phyloP scores from a whole-genome alignment of 1,139 yeast species.

The Lodderomyces theae region DNA sequence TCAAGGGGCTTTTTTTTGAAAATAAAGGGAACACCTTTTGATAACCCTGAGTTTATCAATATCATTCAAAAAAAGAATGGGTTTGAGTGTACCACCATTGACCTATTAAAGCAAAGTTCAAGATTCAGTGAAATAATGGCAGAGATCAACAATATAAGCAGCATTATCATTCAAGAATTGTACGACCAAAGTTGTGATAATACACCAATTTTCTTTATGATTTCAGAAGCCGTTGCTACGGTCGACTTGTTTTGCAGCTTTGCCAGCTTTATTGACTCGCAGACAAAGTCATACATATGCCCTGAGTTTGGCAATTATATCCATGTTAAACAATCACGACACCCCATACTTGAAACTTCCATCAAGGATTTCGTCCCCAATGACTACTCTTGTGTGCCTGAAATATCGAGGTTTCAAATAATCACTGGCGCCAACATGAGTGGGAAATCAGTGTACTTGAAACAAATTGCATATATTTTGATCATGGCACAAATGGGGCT shows the following conservation, averaged over 20 bases:
- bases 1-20: constrained; percentile 38
- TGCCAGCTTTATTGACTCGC: constrained; percentile 22
- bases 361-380: constrained; percentile 32
- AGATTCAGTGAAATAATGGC: constrained; percentile 35
- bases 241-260: constrained; percentile 40
- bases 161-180: constrained; percentile 32
- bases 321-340: constrained; percentile 32
- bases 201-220: constrained; percentile 37
- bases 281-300: constrained; percentile 23
- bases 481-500: constrained; percentile 53
- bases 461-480: constrained; percentile 43
- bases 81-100: constrained; percentile 41
- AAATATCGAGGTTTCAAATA: constrained; percentile 38
- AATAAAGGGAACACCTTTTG: constrained; percentile 18
- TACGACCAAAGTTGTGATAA: constrained; percentile 22
- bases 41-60: constrained; percentile 28
- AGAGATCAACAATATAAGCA: constrained; percentile 41
- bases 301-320: constrained; percentile 33
- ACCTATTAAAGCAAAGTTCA: constrained; percentile 38
- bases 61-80: constrained; percentile 24
- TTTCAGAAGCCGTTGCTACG: constrained; percentile 43
- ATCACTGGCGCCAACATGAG: constrained; percentile 53
- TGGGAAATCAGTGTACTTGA: constrained; percentile 51
- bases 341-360: constrained; percentile 36
- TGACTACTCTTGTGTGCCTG: constrained; percentile 30